Conservation (phyloP, 164 flowering plant genomes). For the Litsea cubeba region DNA sequence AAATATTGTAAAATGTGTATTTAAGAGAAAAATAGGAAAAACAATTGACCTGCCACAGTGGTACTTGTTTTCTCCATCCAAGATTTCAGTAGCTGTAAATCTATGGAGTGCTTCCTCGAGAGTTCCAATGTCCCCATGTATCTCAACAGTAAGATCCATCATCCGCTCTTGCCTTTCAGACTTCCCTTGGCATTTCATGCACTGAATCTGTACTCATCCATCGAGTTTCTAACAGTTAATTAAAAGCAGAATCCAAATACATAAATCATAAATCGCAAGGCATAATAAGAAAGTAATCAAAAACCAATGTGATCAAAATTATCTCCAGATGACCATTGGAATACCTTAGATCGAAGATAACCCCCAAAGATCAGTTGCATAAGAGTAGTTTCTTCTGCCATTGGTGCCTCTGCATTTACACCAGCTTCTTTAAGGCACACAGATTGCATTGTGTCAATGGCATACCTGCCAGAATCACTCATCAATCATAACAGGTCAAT, state of each 20-base stretch:
- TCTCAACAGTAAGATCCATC: slow-evolving; percentile 95
- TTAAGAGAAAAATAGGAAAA: neutral
- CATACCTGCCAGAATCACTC: slow-evolving; percentile 48
- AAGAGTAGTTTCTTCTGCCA: slow-evolving; percentile 68
- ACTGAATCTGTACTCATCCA: slow-evolving; percentile 53
- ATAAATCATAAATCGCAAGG: neutral
- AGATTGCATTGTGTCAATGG: slow-evolving; percentile 82
- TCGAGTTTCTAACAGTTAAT: slow-evolving; percentile 8
- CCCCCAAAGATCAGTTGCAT: slow-evolving; percentile 89
- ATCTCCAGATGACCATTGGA: too few relatives aligned
- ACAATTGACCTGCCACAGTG: slow-evolving; percentile 64
- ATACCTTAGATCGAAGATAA: slow-evolving; percentile 87
- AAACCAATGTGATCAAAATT: neutral
- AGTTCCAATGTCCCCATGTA: slow-evolving; percentile 72
- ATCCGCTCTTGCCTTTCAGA: slow-evolving; percentile 77
- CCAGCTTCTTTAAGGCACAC: slow-evolving; percentile 68
- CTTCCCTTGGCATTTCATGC: slow-evolving; percentile 73
- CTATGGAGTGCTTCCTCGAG: slow-evolving; percentile 75
- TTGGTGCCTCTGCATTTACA: slow-evolving; percentile 22
- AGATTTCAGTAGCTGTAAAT: slow-evolving; percentile 67
- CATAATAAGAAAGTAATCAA: neutral
- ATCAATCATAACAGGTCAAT: neutral
- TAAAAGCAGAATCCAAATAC: neutral
- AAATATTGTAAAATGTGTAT: neutral
- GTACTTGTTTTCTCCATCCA: slow-evolving; percentile 95